phyloP scores from a whole-genome alignment of 2,329 filamentous ascomycete genomes.

The Cladophialophora chaetospira region DNA sequence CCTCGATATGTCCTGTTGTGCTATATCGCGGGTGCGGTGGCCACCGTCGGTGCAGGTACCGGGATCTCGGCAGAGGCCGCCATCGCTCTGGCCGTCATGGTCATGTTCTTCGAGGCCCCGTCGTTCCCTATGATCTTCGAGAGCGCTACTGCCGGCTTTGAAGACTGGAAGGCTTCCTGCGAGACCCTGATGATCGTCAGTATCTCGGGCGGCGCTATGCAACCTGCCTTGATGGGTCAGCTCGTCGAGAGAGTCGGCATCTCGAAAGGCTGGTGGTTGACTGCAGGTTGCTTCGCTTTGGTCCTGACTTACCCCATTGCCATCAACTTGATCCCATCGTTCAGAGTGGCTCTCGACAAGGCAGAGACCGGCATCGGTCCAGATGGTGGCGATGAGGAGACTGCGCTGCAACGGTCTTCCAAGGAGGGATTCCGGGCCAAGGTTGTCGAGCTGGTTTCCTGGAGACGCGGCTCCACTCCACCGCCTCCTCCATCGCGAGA shows the following conservation, averaged over 20 bases:
- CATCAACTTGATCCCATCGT: constrained; percentile 28
- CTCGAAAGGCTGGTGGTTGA: constrained; percentile 27
- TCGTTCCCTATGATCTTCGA: constrained; percentile 79
- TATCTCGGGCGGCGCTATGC: constrained; percentile 32
- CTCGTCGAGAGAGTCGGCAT: constrained; percentile 29
- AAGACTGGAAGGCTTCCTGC: constrained; percentile 30
- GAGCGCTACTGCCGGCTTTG: constrained; percentile 26
- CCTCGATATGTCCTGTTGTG: constrained; percentile 70
- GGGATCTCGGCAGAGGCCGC: constrained; percentile 51
- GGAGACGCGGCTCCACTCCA: constrained; percentile 5
- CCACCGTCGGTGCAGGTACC: constrained; percentile 57
- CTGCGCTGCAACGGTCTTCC: neutral
- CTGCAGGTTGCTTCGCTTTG: constrained; percentile 25
- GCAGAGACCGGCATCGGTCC: constrained; percentile 15
- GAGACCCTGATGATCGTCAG: constrained; percentile 31
- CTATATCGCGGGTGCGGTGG: constrained; percentile 65
- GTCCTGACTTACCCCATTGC: constrained; percentile 28
- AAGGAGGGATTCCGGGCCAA: constrained; percentile 4
- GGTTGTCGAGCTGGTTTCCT: neutral
- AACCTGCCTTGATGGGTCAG: constrained; percentile 28
- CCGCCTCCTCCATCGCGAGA: no score
- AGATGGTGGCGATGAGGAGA: constrained; percentile 8
- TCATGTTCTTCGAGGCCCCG: constrained; percentile 79
- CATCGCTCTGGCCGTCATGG: constrained; percentile 63
- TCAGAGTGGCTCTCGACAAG: constrained; percentile 23